phyloP scores from a whole-genome alignment of 2,329 filamentous ascomycete genomes.

The Alternaria burnsii region DNA sequence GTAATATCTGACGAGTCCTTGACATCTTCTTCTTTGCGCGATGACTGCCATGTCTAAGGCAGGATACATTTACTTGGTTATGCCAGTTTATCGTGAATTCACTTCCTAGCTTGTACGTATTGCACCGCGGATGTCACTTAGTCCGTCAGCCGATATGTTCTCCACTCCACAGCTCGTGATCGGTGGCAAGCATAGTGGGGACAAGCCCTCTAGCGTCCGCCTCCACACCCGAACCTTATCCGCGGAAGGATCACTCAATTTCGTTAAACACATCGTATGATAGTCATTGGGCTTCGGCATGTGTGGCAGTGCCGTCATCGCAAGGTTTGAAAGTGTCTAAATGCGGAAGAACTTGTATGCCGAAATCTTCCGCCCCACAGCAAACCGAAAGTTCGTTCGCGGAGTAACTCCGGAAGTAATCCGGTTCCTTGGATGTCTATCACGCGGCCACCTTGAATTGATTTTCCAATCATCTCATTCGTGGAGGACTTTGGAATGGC shows the following conservation, averaged over 20 bases:
- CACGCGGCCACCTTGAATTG: background rate
- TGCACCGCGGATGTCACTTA: background rate
- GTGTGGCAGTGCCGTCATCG: background rate
- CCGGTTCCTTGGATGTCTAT: background rate
- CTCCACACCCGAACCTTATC: conserved; percentile 1
- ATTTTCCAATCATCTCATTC: background rate
- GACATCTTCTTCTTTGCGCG: background rate
- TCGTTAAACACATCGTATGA: background rate
- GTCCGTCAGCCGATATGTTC: background rate
- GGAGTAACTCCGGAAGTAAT: background rate
- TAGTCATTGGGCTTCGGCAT: background rate
- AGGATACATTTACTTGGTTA: background rate
- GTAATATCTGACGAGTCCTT: background rate
- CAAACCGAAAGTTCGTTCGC: background rate
- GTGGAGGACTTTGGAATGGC: background rate
- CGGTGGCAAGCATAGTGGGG: background rate
- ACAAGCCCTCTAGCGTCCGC: background rate
- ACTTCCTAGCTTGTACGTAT: background rate
- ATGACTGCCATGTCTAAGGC: background rate
- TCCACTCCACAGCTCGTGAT: conserved; percentile 1
- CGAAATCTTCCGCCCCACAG: conserved; percentile 5
- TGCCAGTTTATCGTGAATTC: background rate
- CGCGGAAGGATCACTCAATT: conserved; percentile 4
- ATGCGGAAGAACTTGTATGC: conserved; percentile 13
- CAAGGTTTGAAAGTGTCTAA: background rate